Percentiles rank a stretch among this genome's conserved stretches.
phyloP scores from a whole-genome alignment of 768 basidiomycete genomes.

The Strobilomyces confusus region DNA sequence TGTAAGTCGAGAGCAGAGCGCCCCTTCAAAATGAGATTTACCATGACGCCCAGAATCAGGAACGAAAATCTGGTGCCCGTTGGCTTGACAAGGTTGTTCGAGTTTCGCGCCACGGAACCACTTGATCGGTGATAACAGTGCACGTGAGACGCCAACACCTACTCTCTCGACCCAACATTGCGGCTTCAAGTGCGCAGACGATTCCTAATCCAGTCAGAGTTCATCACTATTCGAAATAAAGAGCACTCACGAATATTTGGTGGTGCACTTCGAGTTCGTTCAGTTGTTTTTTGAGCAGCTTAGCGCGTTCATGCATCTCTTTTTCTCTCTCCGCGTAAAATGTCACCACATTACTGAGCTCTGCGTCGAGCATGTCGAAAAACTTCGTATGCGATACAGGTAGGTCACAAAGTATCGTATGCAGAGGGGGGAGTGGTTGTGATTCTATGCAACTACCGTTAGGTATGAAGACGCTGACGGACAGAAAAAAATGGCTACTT shows the following conservation, averaged over 20 bases:
- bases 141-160: conserved; percentile 1
- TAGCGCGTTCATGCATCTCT: conserved; percentile 49
- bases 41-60: conserved; percentile 5
- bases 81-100: background rate
- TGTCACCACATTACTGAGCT: conserved; percentile 79
- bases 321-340: conserved; percentile 77
- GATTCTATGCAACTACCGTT: conserved; percentile 5
- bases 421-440: conserved; percentile 34
- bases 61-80: background rate
- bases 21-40: background rate
- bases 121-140: conserved; percentile 2
- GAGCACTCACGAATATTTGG: conserved; percentile 47
- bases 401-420: conserved; percentile 50
- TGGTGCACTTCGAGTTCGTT: conserved; percentile 70
- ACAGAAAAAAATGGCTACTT: conserved; percentile 7
- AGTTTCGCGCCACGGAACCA: background rate
- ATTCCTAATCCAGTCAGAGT: conserved; percentile 12
- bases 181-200: background rate
- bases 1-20: background rate
- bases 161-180: conserved; percentile 13
- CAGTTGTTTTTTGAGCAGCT: conserved; percentile 62
- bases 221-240: background rate
- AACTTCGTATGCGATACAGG: conserved; percentile 63
- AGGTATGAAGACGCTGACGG: background rate
- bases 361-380: conserved; percentile 69